Conservation (phyloP, 2,329 filamentous ascomycete species). For the Nothomitra cinnamomea region DNA sequence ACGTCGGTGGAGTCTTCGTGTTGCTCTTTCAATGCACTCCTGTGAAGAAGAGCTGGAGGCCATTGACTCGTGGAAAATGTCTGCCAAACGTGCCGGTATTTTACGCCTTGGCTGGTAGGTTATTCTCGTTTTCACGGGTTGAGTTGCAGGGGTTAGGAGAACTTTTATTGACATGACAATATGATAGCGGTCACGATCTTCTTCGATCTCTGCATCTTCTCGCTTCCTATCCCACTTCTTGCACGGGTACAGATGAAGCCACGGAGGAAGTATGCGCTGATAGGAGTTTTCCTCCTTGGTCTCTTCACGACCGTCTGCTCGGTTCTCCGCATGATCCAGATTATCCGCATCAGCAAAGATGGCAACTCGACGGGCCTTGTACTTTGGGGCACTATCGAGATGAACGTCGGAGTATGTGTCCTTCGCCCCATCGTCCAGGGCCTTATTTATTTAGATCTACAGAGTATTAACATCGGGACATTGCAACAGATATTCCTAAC, state of each 20-base stretch:
- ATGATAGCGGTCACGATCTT: constrained; percentile 28
- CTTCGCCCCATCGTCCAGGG: too few species aligned
- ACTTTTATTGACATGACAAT: background rate
- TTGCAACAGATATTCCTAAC: background rate
- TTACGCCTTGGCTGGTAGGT: constrained; percentile 28
- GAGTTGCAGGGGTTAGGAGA: background rate
- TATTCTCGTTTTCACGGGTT: background rate
- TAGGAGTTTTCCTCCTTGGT: constrained; percentile 34
- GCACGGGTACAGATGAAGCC: constrained; percentile 30
- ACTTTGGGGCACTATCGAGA: constrained; percentile 39
- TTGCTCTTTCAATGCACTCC: constrained; percentile 35
- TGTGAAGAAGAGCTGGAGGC: constrained; percentile 32
- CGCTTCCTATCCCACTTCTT: constrained; percentile 34
- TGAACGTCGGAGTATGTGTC: constrained; percentile 35
- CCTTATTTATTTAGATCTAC: too few species aligned
- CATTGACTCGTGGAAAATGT: constrained; percentile 24
- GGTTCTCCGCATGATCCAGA: constrained; percentile 34
- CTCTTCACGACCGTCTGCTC: constrained; percentile 39
- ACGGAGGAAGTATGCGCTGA: constrained; percentile 33
- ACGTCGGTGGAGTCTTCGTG: constrained; percentile 31
- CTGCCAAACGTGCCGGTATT: constrained; percentile 31
- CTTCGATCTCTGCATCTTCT: constrained; percentile 32
- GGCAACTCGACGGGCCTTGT: constrained; percentile 39
- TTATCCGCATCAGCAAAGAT: constrained; percentile 31
- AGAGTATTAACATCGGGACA: background rate